These are phyloP conservation scores for Lindgomyces ingoldianus DNA, from an alignment of 495 filamentous ascomycete genomes.

Conservation along the genomic window DNA sequence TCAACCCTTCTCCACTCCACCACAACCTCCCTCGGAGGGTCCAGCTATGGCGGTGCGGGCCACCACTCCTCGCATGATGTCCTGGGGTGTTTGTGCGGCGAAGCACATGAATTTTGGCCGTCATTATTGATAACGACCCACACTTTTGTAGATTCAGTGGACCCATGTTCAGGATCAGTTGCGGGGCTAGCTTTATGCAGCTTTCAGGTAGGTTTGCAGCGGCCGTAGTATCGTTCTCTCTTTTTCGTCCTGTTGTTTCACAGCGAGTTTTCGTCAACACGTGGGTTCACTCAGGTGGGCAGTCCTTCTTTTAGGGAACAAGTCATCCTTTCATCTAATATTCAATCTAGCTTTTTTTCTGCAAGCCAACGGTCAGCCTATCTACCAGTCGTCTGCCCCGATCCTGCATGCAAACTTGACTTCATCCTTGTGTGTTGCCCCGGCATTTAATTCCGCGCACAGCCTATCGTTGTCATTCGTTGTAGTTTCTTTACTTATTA, in stretches of 20 bases:
- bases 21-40: background rate
- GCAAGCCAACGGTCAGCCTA: background rate
- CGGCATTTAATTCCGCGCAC: slow-evolving; percentile 8
- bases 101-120: background rate
- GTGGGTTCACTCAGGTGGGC: background rate
- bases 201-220: background rate
- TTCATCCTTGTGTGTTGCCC: slow-evolving; percentile 8
- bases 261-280: background rate
- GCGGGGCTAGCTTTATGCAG: background rate
- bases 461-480: slow-evolving; percentile 6
- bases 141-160: background rate
- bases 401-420: background rate
- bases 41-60: background rate
- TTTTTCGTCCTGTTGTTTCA: background rate
- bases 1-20: background rate
- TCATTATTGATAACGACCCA: background rate
- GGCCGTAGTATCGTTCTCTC: background rate
- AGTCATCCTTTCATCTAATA: slow-evolving; percentile 23
- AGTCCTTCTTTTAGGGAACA: slow-evolving; percentile 7
- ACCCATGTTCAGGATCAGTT: background rate
- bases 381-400: background rate
- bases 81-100: background rate
- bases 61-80: background rate
- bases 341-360: slow-evolving; percentile 1
- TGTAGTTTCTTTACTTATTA: background rate